These are phyloP conservation scores for Aureobasidium subglaciale DNA, from an alignment of 2,329 filamentous ascomycete species.

Conservation along the genomic window DNA sequence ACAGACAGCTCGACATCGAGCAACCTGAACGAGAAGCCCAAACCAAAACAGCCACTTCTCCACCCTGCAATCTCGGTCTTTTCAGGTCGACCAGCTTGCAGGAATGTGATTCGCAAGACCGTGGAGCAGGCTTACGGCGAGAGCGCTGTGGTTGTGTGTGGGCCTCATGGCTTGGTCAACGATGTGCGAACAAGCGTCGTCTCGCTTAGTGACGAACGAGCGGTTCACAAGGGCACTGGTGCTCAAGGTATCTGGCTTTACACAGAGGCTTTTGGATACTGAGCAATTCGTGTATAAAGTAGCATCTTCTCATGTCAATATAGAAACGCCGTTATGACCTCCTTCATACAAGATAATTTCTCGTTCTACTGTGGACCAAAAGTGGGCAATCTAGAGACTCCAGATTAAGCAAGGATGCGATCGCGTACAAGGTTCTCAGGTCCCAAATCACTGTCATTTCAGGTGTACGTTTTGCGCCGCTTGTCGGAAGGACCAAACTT, in stretches of 20 bases:
- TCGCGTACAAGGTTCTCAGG: conserved; percentile 6
- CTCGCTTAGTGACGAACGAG: conserved; percentile 55
- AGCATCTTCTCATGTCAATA: background rate
- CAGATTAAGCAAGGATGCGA: background rate
- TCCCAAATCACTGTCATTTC: conserved; percentile 5
- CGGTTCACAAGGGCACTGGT: conserved; percentile 60
- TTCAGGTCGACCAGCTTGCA: conserved; percentile 47
- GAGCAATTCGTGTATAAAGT: background rate
- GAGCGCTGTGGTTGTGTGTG: conserved; percentile 57
- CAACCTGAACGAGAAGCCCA: conserved; percentile 15
- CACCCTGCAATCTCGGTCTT: conserved; percentile 33
- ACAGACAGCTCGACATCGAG: conserved; percentile 19
- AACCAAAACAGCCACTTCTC: conserved; percentile 20
- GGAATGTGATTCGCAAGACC: conserved; percentile 46
- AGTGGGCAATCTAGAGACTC: background rate
- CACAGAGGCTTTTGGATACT: conserved; percentile 50
- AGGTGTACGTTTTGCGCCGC: background rate
- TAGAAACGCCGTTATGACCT: conserved; percentile 1
- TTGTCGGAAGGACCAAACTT: background rate
- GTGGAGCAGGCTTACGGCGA: conserved; percentile 56
- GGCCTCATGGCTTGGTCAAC: conserved; percentile 48
- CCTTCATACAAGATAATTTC: background rate
- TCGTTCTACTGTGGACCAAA: background rate
- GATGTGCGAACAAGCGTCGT: conserved; percentile 50
- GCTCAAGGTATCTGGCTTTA: conserved; percentile 58